Evolutionary conservation across 306 rosid genomes (phyloP), one percentile per base, ranked within the genome.

Genomic region (Ochetophila trinervis): DNA sequence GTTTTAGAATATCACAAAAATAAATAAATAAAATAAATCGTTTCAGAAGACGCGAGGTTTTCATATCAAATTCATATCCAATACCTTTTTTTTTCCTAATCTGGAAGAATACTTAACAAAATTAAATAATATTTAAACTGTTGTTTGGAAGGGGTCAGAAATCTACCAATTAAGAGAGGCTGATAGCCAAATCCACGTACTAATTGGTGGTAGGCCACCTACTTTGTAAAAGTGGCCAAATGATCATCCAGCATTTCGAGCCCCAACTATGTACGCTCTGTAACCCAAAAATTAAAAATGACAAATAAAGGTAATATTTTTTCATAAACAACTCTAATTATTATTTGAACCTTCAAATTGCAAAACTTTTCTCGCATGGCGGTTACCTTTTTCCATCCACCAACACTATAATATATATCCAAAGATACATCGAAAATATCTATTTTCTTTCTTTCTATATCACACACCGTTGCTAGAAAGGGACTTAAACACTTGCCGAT

Each of bases 331-430:
- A 22, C 57, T 42, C 42, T 42, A 68, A 68, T 68, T 57, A 47
- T 57, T n/a, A 16, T 57, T 20, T 0, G 20, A 57, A 27, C 19
- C 35, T 34, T 49, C 48, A 47, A 69, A 16, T 15, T 30, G 47
- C 47, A 18, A 19, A 6, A 13, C 66, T 59, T 50, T 69, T 59
- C 22, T 27, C 65, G 66, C 74, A 48, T 67, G 72, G 45, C 7
- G 56, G 12, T 50, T 6, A 34, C 8, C 55, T 44, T 55, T 60
- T 60, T 22, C 9, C 8, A 23, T 30, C 60, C 67, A 51, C 44
- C 58, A 70, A 20, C 60, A 50, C 36, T 50, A 50, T 35, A 50
- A 40, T 40, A 32, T 30, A 68, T 34, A 44, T 27, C n/a, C 1
- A 8, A 54, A 4, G 19, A 42, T 14, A 42, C 40, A 19, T 49